Evolutionary conservation across 495 filamentous ascomycete genomes (phyloP).

Genomic region (Staphylotrichum tortipilum): DNA sequence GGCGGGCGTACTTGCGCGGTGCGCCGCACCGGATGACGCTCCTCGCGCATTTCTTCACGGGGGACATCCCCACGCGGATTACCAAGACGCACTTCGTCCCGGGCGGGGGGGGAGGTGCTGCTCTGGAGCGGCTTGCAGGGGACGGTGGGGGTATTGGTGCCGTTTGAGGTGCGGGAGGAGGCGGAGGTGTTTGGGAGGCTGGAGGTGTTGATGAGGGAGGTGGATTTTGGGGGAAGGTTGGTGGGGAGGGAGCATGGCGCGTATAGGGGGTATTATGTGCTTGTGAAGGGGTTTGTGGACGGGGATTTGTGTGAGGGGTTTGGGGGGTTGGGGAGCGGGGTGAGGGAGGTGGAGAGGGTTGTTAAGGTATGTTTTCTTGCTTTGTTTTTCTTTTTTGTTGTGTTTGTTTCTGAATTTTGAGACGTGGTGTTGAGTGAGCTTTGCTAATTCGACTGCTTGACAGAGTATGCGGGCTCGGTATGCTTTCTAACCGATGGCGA

Average conservation of each 20-base stretch:
- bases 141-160: constrained; percentile 82
- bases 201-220: constrained; percentile 76
- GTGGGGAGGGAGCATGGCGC: constrained; percentile 72
- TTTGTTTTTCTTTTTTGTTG: no score
- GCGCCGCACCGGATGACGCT: constrained; percentile 73
- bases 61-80: constrained; percentile 84
- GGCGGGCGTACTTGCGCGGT: constrained; percentile 78
- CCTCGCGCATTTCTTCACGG: constrained; percentile 76
- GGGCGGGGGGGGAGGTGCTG: constrained; percentile 79
- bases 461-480: no score
- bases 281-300: constrained; percentile 91
- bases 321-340: no score
- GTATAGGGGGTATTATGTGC: constrained; percentile 94
- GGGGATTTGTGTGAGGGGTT: constrained; percentile 96
- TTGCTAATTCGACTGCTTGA: no score
- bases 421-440: no score
- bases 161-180: constrained; percentile 81
- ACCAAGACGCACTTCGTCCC: constrained; percentile 83
- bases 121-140: constrained; percentile 92
- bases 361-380: no score
- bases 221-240: no score
- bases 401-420: no score
- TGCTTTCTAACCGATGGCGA: no score
- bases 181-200: constrained; percentile 94
- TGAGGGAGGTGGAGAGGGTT: no score